These are phyloP conservation scores for Arxiozyma slooffiae DNA, from an alignment of 1,139 yeast species.

Conservation along the genomic window DNA sequence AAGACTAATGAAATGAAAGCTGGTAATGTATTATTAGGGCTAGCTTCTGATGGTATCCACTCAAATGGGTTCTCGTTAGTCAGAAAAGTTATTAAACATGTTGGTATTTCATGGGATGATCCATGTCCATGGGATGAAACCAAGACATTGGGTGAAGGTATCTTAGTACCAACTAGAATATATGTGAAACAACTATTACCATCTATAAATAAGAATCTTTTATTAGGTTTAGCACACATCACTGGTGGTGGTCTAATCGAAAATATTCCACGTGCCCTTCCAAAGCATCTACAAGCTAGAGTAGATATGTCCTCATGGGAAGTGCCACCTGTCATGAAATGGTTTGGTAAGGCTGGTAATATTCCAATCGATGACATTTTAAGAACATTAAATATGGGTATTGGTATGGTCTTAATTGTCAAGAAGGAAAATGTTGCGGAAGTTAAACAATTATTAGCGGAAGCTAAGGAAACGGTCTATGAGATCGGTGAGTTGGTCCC, in stretches of 20 bases:
- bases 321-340: constrained; percentile 79
- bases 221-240: constrained; percentile 89
- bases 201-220: constrained; percentile 53
- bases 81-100: constrained; percentile 81
- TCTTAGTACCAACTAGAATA: constrained; percentile 83
- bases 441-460: constrained; percentile 45
- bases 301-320: constrained; percentile 75
- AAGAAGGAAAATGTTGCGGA: constrained; percentile 49
- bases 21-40: constrained; percentile 79
- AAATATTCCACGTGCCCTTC: constrained; percentile 91
- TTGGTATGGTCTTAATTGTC: constrained; percentile 93
- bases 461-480: constrained; percentile 67
- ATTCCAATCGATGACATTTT: constrained; percentile 78
- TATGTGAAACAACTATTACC: constrained; percentile 86
- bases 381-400: constrained; percentile 90
- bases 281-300: constrained; percentile 65
- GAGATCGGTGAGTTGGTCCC: constrained; percentile 65
- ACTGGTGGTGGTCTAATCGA: constrained; percentile 98
- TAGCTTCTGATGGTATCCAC: constrained; percentile 87
- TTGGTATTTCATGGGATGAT: constrained; percentile 57
- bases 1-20: constrained; percentile 50
- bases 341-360: constrained; percentile 88
- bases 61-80: constrained; percentile 95
- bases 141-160: constrained; percentile 73
- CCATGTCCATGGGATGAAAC: constrained; percentile 78